phyloP scores from a whole-genome alignment of 2,329 filamentous ascomycete species.

The Albophoma yamanashiensis region DNA sequence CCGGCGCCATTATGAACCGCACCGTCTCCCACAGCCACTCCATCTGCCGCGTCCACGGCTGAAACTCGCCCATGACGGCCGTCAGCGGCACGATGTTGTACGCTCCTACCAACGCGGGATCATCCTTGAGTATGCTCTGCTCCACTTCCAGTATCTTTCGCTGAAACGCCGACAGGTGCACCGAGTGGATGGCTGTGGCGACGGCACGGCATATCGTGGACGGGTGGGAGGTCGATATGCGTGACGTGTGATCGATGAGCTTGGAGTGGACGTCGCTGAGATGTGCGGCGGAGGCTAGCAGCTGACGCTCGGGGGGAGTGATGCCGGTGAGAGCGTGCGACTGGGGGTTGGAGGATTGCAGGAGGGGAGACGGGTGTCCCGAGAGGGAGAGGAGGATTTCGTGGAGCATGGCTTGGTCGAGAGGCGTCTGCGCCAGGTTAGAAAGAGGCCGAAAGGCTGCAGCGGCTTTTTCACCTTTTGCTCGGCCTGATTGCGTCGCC shows the following conservation, averaged over 20 bases:
- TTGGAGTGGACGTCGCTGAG: conserved; percentile 70
- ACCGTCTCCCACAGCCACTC: conserved; percentile 75
- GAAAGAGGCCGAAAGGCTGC: neutral
- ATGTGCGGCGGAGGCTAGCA: conserved; percentile 66
- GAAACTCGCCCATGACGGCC: conserved; percentile 71
- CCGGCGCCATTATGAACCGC: conserved; percentile 50
- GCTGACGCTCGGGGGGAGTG: conserved; percentile 72
- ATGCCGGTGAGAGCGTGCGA: conserved; percentile 37
- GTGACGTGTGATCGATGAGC: conserved; percentile 55
- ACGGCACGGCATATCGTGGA: conserved; percentile 84
- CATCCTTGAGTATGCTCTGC: conserved; percentile 60
- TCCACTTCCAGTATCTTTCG: conserved; percentile 79
- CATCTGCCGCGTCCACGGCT: conserved; percentile 74
- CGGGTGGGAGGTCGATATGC: conserved; percentile 58
- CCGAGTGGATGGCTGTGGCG: conserved; percentile 62
- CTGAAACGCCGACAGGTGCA: conserved; percentile 73
- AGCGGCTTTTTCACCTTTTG: conserved; percentile 11
- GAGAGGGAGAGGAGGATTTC: conserved; percentile 95
- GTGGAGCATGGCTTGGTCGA: conserved; percentile 65
- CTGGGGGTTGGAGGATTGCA: conserved; percentile 44
- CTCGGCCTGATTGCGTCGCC: conserved; percentile 25
- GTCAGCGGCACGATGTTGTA: conserved; percentile 92
- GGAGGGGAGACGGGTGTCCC: conserved; percentile 82
- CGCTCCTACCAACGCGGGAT: conserved; percentile 73
- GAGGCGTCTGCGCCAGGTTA: conserved; percentile 1